Evolutionary conservation across 202 grass and related monocot species (phyloP).

Genomic region (Panicum hallii): DNA sequence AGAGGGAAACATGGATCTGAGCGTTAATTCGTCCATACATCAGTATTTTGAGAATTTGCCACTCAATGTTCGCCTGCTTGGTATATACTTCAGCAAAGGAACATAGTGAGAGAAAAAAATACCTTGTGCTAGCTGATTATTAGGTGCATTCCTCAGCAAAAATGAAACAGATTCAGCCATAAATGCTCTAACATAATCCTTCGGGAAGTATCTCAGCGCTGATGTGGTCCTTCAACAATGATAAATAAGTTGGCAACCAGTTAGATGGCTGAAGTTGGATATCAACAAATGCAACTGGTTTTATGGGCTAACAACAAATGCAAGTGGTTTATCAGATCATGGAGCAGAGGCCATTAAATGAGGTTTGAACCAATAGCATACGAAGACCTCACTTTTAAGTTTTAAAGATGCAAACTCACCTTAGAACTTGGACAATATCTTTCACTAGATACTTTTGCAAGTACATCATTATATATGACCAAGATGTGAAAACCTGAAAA

Average conservation of each 20-base stretch:
- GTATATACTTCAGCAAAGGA: slow-evolving; percentile 16
- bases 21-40: not conserved
- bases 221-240: slow-evolving; percentile 72
- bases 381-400: not conserved
- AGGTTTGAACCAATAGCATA: slow-evolving; percentile 17
- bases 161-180: slow-evolving; percentile 97
- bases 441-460: slow-evolving; percentile 97
- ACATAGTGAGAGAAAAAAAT: slow-evolving; percentile 33
- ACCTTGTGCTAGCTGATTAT: slow-evolving; percentile 65
- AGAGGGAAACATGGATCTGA: not conserved
- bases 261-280: slow-evolving; percentile 16
- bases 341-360: slow-evolving; percentile 18
- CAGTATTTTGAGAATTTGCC: not conserved
- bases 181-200: slow-evolving; percentile 90
- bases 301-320: not conserved
- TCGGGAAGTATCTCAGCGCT: slow-evolving; percentile 67
- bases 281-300: slow-evolving; percentile 37
- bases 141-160: slow-evolving; percentile 88
- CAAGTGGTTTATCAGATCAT: slow-evolving; percentile 11
- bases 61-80: not conserved
- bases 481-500: slow-evolving; percentile 94
- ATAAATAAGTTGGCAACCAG: slow-evolving; percentile 40
- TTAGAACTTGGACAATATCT: slow-evolving; percentile 77
- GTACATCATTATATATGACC: slow-evolving; percentile 97
- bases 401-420: slow-evolving; percentile 58